A percentile compares a stretch with the other conserved stretches of the same genome.
Conservation (phyloP, 2,329 filamentous ascomycete species). For the Colletotrichum musicola region DNA sequence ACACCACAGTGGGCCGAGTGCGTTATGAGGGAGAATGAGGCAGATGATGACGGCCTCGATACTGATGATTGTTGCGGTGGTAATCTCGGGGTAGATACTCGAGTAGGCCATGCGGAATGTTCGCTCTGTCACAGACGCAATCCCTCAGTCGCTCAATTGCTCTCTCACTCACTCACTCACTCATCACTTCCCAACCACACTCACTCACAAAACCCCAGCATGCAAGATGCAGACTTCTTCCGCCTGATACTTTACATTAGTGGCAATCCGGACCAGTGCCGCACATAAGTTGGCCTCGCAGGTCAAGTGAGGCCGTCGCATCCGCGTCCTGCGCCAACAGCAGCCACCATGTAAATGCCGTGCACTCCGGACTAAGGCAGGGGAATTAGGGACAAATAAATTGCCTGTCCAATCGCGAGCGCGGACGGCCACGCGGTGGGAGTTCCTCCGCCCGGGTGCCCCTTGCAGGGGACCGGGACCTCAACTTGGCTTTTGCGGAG, state of each 20-base stretch:
- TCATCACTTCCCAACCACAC: too few species aligned
- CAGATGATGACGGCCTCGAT: background rate
- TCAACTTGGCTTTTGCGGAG: slow-evolving; percentile 30
- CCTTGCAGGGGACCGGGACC: background rate
- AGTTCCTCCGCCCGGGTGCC: slow-evolving; percentile 22
- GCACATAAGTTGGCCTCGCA: slow-evolving; percentile 25
- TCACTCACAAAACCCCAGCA: too few species aligned
- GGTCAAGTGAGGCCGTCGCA: slow-evolving; percentile 10
- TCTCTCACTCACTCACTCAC: background rate
- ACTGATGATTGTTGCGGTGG: background rate
- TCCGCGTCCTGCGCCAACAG: background rate
- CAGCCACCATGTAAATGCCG: slow-evolving; percentile 20
- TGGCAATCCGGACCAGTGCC: slow-evolving; percentile 5
- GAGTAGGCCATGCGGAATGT: too few species aligned
- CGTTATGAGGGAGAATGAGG: background rate
- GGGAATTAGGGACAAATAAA: background rate
- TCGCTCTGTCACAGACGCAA: too few species aligned
- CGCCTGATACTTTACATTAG: background rate
- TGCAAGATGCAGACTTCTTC: too few species aligned
- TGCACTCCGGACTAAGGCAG: slow-evolving; percentile 13
- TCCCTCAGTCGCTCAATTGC: background rate
- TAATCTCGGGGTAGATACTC: background rate
- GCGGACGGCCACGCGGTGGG: background rate
- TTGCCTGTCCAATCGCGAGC: slow-evolving; percentile 12
- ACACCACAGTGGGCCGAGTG: background rate